These are phyloP conservation scores for Geopyxis carbonaria DNA, from an alignment of 495 filamentous ascomycete genomes.

Conservation along the genomic window DNA sequence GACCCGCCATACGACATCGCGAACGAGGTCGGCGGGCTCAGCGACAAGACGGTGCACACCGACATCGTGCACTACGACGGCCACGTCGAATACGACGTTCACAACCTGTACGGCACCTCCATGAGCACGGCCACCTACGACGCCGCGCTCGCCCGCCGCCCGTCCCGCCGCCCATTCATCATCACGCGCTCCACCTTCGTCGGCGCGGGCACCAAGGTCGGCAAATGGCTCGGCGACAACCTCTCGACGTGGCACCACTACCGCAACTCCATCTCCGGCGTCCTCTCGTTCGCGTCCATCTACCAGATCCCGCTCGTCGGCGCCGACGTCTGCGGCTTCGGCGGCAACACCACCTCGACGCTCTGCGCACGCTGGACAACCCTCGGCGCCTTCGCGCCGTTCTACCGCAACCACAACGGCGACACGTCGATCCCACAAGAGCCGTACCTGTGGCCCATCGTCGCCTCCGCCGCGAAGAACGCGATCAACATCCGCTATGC, in stretches of 20 bases:
- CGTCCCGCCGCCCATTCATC: constrained; percentile 49
- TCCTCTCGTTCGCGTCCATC: constrained; percentile 58
- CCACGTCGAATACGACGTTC: constrained; percentile 57
- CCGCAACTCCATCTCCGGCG: constrained; percentile 45
- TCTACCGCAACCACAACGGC: constrained; percentile 66
- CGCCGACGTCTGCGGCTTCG: constrained; percentile 68
- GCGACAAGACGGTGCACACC: constrained; percentile 58
- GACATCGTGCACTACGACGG: constrained; percentile 59
- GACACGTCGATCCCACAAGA: constrained; percentile 43
- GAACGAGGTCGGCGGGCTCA: constrained; percentile 49
- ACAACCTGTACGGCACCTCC: constrained; percentile 74
- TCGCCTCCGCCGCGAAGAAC: constrained; percentile 48
- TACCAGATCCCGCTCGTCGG: constrained; percentile 82
- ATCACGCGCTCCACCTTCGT: constrained; percentile 77
- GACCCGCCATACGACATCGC: constrained; percentile 58
- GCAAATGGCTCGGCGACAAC: constrained; percentile 86
- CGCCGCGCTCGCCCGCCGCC: constrained; percentile 54
- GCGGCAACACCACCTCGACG: constrained; percentile 50
- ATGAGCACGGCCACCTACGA: constrained; percentile 52
- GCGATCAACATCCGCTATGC: constrained; percentile 60
- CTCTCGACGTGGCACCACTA: constrained; percentile 56
- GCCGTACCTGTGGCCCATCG: constrained; percentile 55
- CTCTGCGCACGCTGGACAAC: constrained; percentile 73
- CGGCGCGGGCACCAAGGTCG: constrained; percentile 59
- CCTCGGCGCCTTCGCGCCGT: constrained; percentile 65